phyloP scores from a whole-genome alignment of 441 rosid species.

The Corymbia calophylla region DNA sequence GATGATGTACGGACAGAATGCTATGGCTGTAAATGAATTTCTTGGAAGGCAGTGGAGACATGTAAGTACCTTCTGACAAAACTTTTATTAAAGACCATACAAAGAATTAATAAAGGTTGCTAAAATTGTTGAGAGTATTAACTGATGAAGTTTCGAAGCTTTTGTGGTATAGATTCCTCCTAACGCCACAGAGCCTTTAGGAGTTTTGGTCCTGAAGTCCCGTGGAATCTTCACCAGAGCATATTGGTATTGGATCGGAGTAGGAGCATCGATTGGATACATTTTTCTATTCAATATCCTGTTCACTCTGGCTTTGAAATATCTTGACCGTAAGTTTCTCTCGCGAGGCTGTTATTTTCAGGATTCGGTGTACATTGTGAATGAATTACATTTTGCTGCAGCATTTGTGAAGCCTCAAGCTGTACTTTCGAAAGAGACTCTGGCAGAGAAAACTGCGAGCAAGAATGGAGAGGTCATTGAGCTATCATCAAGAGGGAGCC shows the following conservation, averaged over 20 bases:
- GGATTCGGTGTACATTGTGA: neutral
- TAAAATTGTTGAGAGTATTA: neutral
- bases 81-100: neutral
- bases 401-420: constrained; percentile 24
- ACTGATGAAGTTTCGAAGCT: neutral
- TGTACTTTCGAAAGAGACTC: constrained; percentile 31
- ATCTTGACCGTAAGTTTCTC: neutral
- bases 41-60: neutral
- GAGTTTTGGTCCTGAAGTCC: neutral
- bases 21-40: neutral
- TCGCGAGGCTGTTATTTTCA: neutral
- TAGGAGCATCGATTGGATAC: neutral
- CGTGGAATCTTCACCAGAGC: neutral
- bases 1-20: constrained; percentile 14
- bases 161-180: neutral
- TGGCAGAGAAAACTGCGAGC: constrained; percentile 29
- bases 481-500: constrained; percentile 7
- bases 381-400: neutral
- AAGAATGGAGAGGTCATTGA: constrained; percentile 21
- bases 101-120: neutral
- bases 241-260: neutral
- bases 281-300: neutral
- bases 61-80: neutral
- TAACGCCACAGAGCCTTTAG: neutral
- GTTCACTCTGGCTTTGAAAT: neutral